phyloP scores from a whole-genome alignment of 2,329 filamentous ascomycete genomes.

The Sporothrix schenckii region DNA sequence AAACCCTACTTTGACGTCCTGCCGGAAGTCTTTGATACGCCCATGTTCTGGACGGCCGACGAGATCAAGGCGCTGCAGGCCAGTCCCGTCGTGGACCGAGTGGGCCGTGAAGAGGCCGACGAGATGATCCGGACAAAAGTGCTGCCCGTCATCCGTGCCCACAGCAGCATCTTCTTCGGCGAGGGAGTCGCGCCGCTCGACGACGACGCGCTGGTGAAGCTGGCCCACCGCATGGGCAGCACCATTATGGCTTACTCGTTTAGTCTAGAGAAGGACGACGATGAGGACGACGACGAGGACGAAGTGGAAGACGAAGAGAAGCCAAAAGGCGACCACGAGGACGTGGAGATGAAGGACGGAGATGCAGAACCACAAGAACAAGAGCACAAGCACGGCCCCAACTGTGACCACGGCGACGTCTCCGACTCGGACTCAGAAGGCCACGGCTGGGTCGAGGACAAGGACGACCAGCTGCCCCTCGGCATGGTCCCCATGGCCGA shows the following conservation, averaged over 20 bases:
- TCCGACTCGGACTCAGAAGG: conserved; percentile 64
- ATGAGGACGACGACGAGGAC: conserved; percentile 39
- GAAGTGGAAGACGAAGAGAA: conserved; percentile 43
- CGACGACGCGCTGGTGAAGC: conserved; percentile 52
- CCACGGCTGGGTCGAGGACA: conserved; percentile 66
- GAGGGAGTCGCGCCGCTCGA: conserved; percentile 39
- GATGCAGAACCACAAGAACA: conserved; percentile 70
- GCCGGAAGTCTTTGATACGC: conserved; percentile 72
- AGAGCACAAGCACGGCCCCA: conserved; percentile 52
- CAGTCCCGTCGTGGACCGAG: conserved; percentile 73
- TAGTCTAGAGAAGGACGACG: conserved; percentile 62
- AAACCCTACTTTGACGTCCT: conserved; percentile 76
- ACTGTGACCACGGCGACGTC: conserved; percentile 41
- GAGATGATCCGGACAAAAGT: conserved; percentile 63
- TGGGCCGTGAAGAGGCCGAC: conserved; percentile 74
- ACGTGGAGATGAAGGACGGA: conserved; percentile 39
- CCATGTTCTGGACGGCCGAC: conserved; percentile 81
- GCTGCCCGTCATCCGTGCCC: conserved; percentile 54
- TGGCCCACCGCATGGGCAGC: conserved; percentile 80
- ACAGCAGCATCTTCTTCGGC: conserved; percentile 53
- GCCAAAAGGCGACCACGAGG: conserved; percentile 63
- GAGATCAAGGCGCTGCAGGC: conserved; percentile 76
- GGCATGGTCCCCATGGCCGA: conserved; percentile 92
- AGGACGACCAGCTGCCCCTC: conserved; percentile 62
- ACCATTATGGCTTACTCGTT: conserved; percentile 94